phyloP scores from a whole-genome alignment of 179 eudicot genomes.

The Sideroxylon spinosum region DNA sequence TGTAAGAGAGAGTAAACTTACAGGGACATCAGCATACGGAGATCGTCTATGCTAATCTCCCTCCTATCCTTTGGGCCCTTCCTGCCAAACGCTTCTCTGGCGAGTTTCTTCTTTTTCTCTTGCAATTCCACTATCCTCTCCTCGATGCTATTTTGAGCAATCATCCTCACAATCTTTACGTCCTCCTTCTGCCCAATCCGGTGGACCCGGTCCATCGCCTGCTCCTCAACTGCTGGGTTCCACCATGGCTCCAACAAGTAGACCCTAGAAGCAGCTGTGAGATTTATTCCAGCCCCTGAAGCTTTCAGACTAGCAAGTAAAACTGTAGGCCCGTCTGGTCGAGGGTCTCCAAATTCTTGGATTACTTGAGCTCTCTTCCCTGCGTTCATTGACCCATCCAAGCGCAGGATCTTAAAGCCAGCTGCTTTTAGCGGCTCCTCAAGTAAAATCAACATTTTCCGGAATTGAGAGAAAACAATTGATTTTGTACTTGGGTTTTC shows the following conservation, averaged over 20 bases:
- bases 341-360: conserved; percentile 44
- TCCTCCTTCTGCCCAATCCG: conserved; percentile 79
- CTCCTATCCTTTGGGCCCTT: conserved; percentile 49
- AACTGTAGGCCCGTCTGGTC: conserved; percentile 56
- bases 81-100: conserved; percentile 57
- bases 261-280: conserved; percentile 71
- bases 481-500: conserved; percentile 48
- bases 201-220: conserved; percentile 91
- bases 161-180: conserved; percentile 69
- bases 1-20: conserved; percentile 19
- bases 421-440: conserved; percentile 71
- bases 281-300: conserved; percentile 69
- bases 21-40: conserved; percentile 59
- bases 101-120: conserved; percentile 64
- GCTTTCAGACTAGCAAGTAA: conserved; percentile 84
- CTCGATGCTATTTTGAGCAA: conserved; percentile 68
- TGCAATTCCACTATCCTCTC: conserved; percentile 73
- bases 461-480: conserved; percentile 86
- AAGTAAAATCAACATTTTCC: conserved; percentile 69
- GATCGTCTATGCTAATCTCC: conserved; percentile 60
- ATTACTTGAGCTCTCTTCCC: conserved; percentile 65
- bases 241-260: conserved; percentile 94
- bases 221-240: conserved; percentile 94
- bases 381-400: conserved; percentile 85
- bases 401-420: conserved; percentile 64